These are phyloP conservation scores for Galerina sulciceps DNA, from an alignment of 768 basidiomycete species.

Conservation along the genomic window DNA sequence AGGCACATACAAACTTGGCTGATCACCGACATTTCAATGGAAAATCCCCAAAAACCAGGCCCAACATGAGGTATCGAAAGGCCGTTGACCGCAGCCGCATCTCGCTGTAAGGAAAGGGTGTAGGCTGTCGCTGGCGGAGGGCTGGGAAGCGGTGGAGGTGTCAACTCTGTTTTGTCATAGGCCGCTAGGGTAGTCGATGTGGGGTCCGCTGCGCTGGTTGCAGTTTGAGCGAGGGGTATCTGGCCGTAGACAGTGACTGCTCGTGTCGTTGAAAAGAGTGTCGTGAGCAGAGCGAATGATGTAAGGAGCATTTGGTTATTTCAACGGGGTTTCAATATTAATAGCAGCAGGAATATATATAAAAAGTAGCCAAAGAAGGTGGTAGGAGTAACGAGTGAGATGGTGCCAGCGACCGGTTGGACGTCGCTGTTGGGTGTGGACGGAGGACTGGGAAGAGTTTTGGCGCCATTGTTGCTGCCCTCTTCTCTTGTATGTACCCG, in stretches of 20 bases:
- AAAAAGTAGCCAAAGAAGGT: no score
- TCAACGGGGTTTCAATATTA: no score
- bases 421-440: no score
- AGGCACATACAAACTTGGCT: slow-evolving; percentile 61
- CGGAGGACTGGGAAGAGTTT: no score
- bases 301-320: no score
- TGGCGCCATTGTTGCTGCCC: no score
- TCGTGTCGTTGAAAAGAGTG: slow-evolving; percentile 4
- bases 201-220: slow-evolving; percentile 2
- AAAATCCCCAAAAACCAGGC: slow-evolving; percentile 64
- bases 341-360: no score
- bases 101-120: slow-evolving; percentile 42
- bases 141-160: slow-evolving; percentile 51
- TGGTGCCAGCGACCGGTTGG: no score
- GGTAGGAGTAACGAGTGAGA: no score
- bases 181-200: slow-evolving; percentile 40
- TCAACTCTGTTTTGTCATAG: slow-evolving; percentile 55
- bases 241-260: slow-evolving; percentile 38
- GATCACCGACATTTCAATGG: slow-evolving; percentile 75
- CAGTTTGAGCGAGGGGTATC: slow-evolving; percentile 29
- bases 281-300: background rate
- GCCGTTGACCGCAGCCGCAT: slow-evolving; percentile 32
- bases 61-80: slow-evolving; percentile 40
- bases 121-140: slow-evolving; percentile 48
- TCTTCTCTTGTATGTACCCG: no score